Base-by-base conservation (phyloP, 768 basidiomycete genomes). In the Gloeostereum incarnatum region DNA sequence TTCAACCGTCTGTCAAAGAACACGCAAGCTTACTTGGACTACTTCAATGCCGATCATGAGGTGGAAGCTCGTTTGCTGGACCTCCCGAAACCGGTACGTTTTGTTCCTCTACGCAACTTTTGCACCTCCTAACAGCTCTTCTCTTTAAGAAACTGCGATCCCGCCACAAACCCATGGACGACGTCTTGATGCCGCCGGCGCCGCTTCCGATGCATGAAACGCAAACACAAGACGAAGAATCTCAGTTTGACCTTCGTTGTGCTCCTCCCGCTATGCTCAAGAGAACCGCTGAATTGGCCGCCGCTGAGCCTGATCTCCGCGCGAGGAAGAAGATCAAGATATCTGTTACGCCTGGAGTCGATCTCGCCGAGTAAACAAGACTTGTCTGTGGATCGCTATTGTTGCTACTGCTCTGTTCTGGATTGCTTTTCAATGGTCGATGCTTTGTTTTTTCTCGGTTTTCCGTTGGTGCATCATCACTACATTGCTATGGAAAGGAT, bases 241-340 rank as follows among this genome's bases (percentile, higher is more conserved):
- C 53, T n/a, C 51, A 54, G 32, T 19, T 44, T 6, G 10, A 38
- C 20, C n/a, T 20, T 36, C 34, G 17, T 18, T 31, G 3, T 18
- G 19, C 31, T 37, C 44, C 44, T 43, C 45, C 49, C 27, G 29
- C 37, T 41, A 54, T 46, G 41, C 46, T 38, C 34, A 58, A 56
- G 42, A 68, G 72, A 44, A 52, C 61, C 39, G 63, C 58, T 39
- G 53, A 52, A 22, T 46, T 29, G 32, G 31, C 32, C 39, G 43
- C 44, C 36, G 38, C 43, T 29, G 56, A 57, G 27, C 48, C 46
- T 18, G 50, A 44, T n/a, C 53, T 31, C 20, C 43, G 59, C 35
- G 58, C 59, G 8, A 54, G 45, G 46, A 87, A 85, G 63, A 83
- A 72, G 50, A 48, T 77, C 43, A 89, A 87, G 60, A 71, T 87